phyloP scores from a whole-genome alignment of 768 basidiomycete genomes.

The Lactarius quietus region DNA sequence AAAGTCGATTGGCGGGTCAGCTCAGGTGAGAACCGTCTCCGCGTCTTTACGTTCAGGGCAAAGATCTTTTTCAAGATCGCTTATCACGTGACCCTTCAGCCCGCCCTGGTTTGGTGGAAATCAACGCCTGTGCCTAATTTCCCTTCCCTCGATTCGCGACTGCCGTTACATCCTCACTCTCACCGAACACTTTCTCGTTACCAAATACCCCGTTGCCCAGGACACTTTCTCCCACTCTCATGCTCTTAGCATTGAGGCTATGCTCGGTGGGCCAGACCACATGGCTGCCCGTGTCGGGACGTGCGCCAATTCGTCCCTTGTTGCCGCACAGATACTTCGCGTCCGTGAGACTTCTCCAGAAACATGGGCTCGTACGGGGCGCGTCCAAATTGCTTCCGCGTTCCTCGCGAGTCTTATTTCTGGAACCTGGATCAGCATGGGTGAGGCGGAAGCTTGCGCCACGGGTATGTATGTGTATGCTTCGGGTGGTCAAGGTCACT shows the following conservation, averaged over 20 bases:
- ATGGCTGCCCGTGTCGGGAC: constrained; percentile 77
- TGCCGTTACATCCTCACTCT: constrained; percentile 66
- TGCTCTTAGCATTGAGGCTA: constrained; percentile 68
- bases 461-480: constrained; percentile 74
- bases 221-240: constrained; percentile 81
- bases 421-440: constrained; percentile 69
- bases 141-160: constrained; percentile 65
- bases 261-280: constrained; percentile 72
- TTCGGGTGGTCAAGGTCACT: constrained; percentile 46
- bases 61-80: constrained; percentile 9
- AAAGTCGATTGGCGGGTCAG: constrained; percentile 72
- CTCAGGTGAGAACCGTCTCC: constrained; percentile 46
- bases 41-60: neutral
- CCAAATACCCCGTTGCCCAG: constrained; percentile 73
- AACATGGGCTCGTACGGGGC: constrained; percentile 74
- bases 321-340: constrained; percentile 72
- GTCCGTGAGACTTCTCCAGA: constrained; percentile 80
- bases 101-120: constrained; percentile 87
- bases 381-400: constrained; percentile 72
- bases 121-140: constrained; percentile 69
- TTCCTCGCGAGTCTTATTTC: constrained; percentile 68
- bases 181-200: constrained; percentile 61
- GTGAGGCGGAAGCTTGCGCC: constrained; percentile 72
- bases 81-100: constrained; percentile 34
- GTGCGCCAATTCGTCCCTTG: constrained; percentile 62